These are phyloP conservation scores for Candida mattraensis DNA, from an alignment of 805 yeast species.

Conservation along the genomic window DNA sequence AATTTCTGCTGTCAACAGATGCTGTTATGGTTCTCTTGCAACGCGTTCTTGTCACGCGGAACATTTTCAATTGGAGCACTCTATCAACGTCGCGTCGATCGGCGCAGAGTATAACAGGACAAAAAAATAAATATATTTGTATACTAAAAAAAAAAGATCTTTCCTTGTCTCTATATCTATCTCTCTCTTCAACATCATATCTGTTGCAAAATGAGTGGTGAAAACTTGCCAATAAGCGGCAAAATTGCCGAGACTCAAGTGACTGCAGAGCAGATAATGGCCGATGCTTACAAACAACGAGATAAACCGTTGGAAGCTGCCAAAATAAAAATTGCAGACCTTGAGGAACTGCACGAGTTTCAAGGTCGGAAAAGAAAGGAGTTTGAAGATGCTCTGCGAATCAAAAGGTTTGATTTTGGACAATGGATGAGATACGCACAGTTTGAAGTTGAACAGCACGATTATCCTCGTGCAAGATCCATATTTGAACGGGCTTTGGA, in stretches of 20 bases:
- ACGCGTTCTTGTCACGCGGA: too few species aligned
- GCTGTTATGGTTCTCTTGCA: too few species aligned
- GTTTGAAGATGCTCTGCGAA: slow-evolving; percentile 81
- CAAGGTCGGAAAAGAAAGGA: slow-evolving; percentile 79
- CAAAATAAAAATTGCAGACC: slow-evolving; percentile 58
- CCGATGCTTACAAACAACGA: slow-evolving; percentile 57
- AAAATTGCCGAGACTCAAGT: slow-evolving; percentile 51
- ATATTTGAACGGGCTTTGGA: slow-evolving; percentile 84
- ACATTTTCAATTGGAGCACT: too few species aligned
- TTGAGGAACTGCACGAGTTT: slow-evolving; percentile 75
- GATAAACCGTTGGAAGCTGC: slow-evolving; percentile 41
- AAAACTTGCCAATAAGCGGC: slow-evolving; percentile 6
- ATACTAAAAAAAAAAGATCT: too few species aligned
- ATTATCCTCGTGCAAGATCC: slow-evolving; percentile 77
- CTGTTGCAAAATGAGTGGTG: too few species aligned
- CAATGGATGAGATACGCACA: slow-evolving; percentile 93
- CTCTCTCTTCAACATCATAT: background rate
- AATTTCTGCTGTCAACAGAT: background rate
- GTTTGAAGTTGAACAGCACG: slow-evolving; percentile 82
- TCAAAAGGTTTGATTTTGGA: slow-evolving; percentile 76
- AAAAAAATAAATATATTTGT: too few species aligned
- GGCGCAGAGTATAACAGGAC: too few species aligned
- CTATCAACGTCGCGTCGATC: too few species aligned
- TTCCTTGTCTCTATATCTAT: too few species aligned
- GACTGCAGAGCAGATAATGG: slow-evolving; percentile 61